Conservation (phyloP, 2,329 filamentous ascomycete genomes). For the Exophiala spinifera region DNA sequence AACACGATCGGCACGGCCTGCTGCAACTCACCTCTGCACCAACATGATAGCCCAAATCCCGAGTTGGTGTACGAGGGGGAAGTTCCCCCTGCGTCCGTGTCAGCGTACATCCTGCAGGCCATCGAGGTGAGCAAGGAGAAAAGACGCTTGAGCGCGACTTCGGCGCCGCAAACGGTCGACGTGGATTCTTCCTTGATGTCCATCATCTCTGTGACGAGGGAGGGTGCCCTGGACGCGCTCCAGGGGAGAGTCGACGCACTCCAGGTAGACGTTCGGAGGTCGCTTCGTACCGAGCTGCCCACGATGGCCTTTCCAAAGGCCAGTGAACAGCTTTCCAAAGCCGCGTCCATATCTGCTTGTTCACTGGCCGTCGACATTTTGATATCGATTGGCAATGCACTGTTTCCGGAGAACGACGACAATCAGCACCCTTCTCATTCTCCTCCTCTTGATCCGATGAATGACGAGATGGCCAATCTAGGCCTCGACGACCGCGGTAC, state of each 20-base stretch:
- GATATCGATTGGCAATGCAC: background rate
- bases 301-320: no score
- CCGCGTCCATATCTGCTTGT: background rate
- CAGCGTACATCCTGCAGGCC: no score
- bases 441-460: no score
- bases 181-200: background rate
- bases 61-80: no score
- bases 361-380: conserved; percentile 3
- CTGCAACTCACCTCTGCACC: background rate
- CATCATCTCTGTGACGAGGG: conserved; percentile 1
- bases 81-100: no score
- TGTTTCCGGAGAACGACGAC: background rate
- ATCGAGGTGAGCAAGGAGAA: no score
- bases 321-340: background rate
- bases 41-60: no score
- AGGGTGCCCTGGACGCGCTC: conserved; percentile 4
- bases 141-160: no score
- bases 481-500: background rate
- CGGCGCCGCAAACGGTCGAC: background rate
- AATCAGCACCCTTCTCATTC: background rate
- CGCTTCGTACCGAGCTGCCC: no score
- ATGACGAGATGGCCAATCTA: background rate
- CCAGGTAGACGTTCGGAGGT: no score
- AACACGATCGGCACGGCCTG: conserved; percentile 1
- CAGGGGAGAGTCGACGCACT: conserved; percentile 1